phyloP scores from a whole-genome alignment of 2,329 filamentous ascomycete species.

The Xylaria sp. region DNA sequence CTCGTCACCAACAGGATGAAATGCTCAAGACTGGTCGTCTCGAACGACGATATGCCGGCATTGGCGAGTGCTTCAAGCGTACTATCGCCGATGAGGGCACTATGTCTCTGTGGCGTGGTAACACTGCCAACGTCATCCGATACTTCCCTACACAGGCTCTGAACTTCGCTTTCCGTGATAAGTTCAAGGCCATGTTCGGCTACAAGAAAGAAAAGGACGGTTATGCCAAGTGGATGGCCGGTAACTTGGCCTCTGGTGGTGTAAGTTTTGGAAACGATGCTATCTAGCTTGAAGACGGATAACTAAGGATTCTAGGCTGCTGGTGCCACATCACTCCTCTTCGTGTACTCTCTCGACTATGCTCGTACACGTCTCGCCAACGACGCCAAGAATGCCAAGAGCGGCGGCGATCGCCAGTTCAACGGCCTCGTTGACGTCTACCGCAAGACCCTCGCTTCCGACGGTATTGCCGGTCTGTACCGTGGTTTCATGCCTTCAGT shows the following conservation, averaged over 20 bases:
- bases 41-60: slow-evolving; percentile 95
- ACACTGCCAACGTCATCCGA: slow-evolving; percentile 99
- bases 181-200: slow-evolving; percentile 99
- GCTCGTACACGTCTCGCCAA: slow-evolving; percentile 99
- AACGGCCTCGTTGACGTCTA: slow-evolving; percentile 99
- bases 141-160: slow-evolving; percentile 99
- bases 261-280: slow-evolving; percentile 65
- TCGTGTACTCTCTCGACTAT: slow-evolving; percentile 99
- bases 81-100: slow-evolving; percentile 92
- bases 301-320: slow-evolving; percentile 70
- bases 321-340: slow-evolving; percentile 99
- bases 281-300: neutral
- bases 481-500: slow-evolving; percentile 99
- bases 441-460: slow-evolving; percentile 99
- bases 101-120: slow-evolving; percentile 97
- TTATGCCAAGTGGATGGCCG: slow-evolving; percentile 98
- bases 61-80: slow-evolving; percentile 93
- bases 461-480: slow-evolving; percentile 99
- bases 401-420: slow-evolving; percentile 98
- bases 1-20: slow-evolving; percentile 78
- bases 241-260: slow-evolving; percentile 99
- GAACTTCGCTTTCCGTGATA: slow-evolving; percentile 99
- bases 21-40: slow-evolving; percentile 99
- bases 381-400: slow-evolving; percentile 99
- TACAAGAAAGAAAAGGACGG: slow-evolving; percentile 99